These are phyloP conservation scores for Metroxylon sagu DNA, from an alignment of 176 grass and related monocot species.

Conservation along the genomic window DNA sequence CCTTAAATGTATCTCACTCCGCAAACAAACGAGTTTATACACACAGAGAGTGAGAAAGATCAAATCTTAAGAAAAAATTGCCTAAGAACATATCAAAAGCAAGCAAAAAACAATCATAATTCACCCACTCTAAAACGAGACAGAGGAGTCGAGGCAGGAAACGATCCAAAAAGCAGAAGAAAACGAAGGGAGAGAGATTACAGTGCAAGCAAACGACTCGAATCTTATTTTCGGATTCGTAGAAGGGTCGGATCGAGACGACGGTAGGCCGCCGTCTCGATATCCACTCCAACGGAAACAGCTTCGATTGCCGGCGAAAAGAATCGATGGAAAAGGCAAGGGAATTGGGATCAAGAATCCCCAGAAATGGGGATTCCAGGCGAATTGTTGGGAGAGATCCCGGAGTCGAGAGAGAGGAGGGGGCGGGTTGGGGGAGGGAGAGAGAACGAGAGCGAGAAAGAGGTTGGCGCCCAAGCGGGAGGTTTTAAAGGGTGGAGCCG, in stretches of 20 bases:
- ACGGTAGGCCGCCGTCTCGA: neutral
- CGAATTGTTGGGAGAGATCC: neutral
- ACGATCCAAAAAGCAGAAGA: too few relatives aligned
- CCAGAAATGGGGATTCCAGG: neutral
- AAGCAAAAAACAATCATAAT: too few relatives aligned
- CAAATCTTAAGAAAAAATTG: too few relatives aligned
- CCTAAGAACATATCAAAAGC: too few relatives aligned
- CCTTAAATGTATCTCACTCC: too few relatives aligned
- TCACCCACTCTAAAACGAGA: neutral
- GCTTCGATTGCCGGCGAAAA: neutral
- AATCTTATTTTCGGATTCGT: neutral
- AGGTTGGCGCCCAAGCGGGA: neutral
- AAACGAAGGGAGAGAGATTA: neutral
- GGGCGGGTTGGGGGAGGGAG: neutral
- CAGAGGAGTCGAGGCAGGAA: neutral
- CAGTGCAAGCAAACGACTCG: neutral
- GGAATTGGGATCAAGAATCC: slow-evolving; percentile 1
- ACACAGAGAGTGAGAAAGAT: too few relatives aligned
- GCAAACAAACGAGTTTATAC: too few relatives aligned
- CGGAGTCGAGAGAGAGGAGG: neutral
- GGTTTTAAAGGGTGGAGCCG: neutral
- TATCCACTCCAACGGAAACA: neutral
- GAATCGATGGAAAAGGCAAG: neutral
- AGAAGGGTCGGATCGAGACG: neutral
- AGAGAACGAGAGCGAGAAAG: neutral